Conservation (phyloP, 345 rosid species). For the Populus ilicifolia region DNA sequence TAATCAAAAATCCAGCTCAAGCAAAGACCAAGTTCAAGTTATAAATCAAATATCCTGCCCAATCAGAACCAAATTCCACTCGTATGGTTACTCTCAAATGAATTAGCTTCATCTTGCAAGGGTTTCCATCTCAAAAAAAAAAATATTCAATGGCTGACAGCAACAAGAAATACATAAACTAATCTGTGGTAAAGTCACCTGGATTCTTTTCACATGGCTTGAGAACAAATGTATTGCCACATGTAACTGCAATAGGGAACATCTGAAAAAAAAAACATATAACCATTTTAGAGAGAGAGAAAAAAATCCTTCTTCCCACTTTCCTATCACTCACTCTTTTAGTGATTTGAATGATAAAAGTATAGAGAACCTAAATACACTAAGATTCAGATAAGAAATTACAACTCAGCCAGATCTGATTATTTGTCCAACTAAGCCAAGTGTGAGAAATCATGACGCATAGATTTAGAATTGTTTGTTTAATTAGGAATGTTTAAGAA, state of each 20-base stretch:
- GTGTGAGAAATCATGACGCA: neutral
- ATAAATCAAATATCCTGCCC: neutral
- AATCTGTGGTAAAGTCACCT: constrained; percentile 36
- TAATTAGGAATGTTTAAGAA: too few relatives aligned
- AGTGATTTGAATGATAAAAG: neutral
- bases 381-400: neutral
- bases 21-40: neutral
- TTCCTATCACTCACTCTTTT: constrained; percentile 3
- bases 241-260: constrained; percentile 87
- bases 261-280: constrained; percentile 45
- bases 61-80: neutral
- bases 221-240: constrained; percentile 87
- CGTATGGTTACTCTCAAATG: neutral
- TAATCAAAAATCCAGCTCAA: neutral
- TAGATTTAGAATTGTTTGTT: neutral
- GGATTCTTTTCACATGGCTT: constrained; percentile 99
- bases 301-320: neutral
- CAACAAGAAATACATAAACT: neutral
- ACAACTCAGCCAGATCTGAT: neutral
- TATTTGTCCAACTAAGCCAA: neutral
- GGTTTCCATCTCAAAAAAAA: neutral
- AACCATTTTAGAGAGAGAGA: neutral
- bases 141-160: neutral
- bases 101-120: neutral
- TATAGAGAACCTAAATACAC: neutral